Conservation (phyloP, 257 asterid species). For the Ehretia macrophylla region DNA sequence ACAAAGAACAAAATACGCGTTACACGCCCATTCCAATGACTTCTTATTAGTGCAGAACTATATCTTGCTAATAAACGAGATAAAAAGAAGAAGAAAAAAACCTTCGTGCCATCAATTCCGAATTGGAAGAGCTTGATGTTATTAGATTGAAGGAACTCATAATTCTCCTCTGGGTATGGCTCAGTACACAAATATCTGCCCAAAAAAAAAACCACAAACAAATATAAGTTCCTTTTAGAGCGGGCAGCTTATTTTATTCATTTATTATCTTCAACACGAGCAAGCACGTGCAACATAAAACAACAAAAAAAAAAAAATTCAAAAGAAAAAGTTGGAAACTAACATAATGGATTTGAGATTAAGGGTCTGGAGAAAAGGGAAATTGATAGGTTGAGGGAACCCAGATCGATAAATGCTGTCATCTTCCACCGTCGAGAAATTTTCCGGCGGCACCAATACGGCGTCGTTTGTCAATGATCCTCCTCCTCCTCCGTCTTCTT, state of each 20-base stretch:
- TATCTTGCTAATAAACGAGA: background rate
- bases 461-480: slow-evolving; percentile 1
- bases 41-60: too few relatives aligned
- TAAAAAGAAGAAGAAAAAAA: background rate
- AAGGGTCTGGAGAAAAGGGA: slow-evolving; percentile 35
- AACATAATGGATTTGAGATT: slow-evolving; percentile 38
- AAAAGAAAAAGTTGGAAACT: background rate
- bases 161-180: slow-evolving; percentile 41
- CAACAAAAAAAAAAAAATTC: background rate
- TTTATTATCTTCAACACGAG: too few relatives aligned
- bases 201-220: background rate
- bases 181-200: slow-evolving; percentile 44
- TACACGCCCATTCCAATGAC: too few relatives aligned
- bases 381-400: slow-evolving; percentile 35
- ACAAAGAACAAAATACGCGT: too few relatives aligned
- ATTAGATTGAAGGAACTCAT: slow-evolving; percentile 30
- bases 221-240: background rate
- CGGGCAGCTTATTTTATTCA: too few relatives aligned
- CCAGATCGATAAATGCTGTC: slow-evolving; percentile 42
- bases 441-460: slow-evolving; percentile 25
- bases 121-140: slow-evolving; percentile 38
- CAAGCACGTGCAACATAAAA: too few relatives aligned
- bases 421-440: slow-evolving; percentile 37
- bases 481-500: slow-evolving; percentile 8
- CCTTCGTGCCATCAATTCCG: slow-evolving; percentile 50